Percentiles rank a stretch among this genome's conserved stretches.
Conservation (phyloP, 2,329 filamentous ascomycete species). For the Malbranchea cinnamomea region DNA sequence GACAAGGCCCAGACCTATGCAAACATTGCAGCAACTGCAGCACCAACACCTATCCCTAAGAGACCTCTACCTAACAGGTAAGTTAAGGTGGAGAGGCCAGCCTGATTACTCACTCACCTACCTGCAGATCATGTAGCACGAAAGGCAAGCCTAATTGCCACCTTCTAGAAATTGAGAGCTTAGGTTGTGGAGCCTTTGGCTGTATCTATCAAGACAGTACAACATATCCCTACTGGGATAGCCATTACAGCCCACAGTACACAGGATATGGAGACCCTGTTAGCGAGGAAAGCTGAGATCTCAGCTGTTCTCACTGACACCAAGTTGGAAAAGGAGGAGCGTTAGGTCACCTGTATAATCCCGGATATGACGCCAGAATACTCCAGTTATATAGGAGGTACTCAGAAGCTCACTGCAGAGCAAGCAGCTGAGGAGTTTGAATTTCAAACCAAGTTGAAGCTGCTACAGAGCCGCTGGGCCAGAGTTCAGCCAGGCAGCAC, state of each 20-base stretch:
- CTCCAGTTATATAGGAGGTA: too few species aligned
- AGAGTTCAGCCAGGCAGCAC: not conserved
- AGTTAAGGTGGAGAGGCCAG: not conserved
- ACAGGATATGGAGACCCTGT: not conserved
- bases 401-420: too few species aligned
- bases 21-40: conserved; percentile 1
- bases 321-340: conserved; percentile 1
- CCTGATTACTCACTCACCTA: not conserved
- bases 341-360: conserved; percentile 1
- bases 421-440: not conserved
- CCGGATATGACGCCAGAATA: too few species aligned
- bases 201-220: not conserved
- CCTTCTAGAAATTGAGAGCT: conserved; percentile 1
- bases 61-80: not conserved
- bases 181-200: not conserved
- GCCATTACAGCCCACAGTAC: not conserved
- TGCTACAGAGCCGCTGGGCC: not conserved
- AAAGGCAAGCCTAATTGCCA: conserved; percentile 1
- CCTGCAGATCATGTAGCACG: conserved; percentile 1
- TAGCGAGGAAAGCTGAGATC: not conserved
- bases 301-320: not conserved
- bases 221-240: conserved; percentile 1
- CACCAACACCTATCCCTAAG: not conserved
- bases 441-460: not conserved
- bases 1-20: not conserved